Evolutionary conservation across 768 basidiomycete genomes (phyloP).

Genomic region (Hypsizygus marmoreus): DNA sequence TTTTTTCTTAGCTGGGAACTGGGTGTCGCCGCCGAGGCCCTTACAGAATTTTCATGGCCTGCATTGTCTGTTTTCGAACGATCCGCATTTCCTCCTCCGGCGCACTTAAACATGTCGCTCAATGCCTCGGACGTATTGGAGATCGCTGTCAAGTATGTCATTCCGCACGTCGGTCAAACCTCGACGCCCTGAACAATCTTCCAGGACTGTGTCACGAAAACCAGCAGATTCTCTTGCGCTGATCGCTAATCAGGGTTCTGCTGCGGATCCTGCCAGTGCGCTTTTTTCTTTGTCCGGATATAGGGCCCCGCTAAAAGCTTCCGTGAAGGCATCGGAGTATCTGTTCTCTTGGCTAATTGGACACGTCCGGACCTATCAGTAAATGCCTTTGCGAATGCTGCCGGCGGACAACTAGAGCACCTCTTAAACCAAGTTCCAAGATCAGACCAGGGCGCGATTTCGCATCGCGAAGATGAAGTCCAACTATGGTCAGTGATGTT

Average conservation of each 20-base stretch:
- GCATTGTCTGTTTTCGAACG: slow-evolving; percentile 48
- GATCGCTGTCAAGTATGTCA: slow-evolving; percentile 40
- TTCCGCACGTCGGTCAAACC: background rate
- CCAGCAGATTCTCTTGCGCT: slow-evolving; percentile 40
- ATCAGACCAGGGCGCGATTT: slow-evolving; percentile 56
- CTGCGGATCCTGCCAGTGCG: slow-evolving; percentile 63
- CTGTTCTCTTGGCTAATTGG: slow-evolving; percentile 56
- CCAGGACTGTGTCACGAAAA: slow-evolving; percentile 40
- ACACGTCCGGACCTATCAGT: slow-evolving; percentile 38
- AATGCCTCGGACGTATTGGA: slow-evolving; percentile 41
- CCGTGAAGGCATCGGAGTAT: slow-evolving; percentile 48
- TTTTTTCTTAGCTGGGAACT: too few relatives aligned
- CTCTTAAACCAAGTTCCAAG: slow-evolving; percentile 46
- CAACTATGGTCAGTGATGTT: slow-evolving; percentile 46
- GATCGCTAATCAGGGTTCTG: slow-evolving; percentile 48
- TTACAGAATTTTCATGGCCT: too few relatives aligned
- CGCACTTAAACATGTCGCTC: slow-evolving; percentile 23
- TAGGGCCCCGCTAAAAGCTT: slow-evolving; percentile 7
- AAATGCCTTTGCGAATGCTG: slow-evolving; percentile 41
- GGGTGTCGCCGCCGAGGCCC: too few relatives aligned
- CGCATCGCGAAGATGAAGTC: slow-evolving; percentile 52
- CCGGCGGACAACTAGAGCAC: slow-evolving; percentile 47
- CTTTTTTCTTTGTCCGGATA: slow-evolving; percentile 4
- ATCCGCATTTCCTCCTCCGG: slow-evolving; percentile 44
- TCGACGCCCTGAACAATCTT: background rate